Percentiles rank a stretch among this genome's conserved stretches.
Conservation (phyloP, 768 basidiomycete genomes). For the Auriscalpium vulgare region DNA sequence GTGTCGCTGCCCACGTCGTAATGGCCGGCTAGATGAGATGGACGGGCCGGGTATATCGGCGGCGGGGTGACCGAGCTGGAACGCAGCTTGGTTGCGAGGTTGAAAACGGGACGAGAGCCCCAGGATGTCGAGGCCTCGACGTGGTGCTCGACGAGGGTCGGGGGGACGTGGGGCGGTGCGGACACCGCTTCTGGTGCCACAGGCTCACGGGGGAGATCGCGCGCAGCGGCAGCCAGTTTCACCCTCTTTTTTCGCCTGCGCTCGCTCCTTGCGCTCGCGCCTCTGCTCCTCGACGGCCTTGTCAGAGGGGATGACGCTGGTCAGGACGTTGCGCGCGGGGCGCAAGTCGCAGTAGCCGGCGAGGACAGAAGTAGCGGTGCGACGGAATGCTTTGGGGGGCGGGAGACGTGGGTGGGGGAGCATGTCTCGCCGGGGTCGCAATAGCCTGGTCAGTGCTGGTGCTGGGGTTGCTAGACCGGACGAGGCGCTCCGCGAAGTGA, state of each 20-base stretch:
- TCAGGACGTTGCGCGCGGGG: slow-evolving; percentile 66
- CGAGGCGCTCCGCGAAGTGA: no score
- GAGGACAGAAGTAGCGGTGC: slow-evolving; percentile 70
- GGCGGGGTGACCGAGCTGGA: slow-evolving; percentile 65
- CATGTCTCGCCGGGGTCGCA: no score
- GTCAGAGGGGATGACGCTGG: slow-evolving; percentile 62
- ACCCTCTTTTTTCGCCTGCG: slow-evolving; percentile 41
- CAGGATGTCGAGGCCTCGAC: slow-evolving; percentile 35
- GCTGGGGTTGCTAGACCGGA: no score
- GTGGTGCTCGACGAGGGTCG: slow-evolving; percentile 12
- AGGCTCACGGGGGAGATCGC: slow-evolving; percentile 18
- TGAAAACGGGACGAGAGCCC: slow-evolving; percentile 61
- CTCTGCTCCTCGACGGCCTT: slow-evolving; percentile 53
- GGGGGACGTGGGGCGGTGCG: slow-evolving; percentile 11
- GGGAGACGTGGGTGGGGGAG: slow-evolving; percentile 13
- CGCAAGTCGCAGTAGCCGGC: slow-evolving; percentile 66
- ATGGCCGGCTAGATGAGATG: slow-evolving; percentile 58
- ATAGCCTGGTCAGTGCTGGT: no score
- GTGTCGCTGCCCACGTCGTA: slow-evolving; percentile 14
- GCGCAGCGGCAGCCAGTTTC: slow-evolving; percentile 24
- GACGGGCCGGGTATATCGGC: slow-evolving; percentile 76
- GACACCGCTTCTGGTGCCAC: slow-evolving; percentile 14
- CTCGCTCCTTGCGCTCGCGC: slow-evolving; percentile 44
- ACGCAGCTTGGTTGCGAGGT: slow-evolving; percentile 61
- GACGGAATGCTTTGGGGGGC: slow-evolving; percentile 31